Conservation (phyloP, 2,329 filamentous ascomycete species). For the Fusarium musae region DNA sequence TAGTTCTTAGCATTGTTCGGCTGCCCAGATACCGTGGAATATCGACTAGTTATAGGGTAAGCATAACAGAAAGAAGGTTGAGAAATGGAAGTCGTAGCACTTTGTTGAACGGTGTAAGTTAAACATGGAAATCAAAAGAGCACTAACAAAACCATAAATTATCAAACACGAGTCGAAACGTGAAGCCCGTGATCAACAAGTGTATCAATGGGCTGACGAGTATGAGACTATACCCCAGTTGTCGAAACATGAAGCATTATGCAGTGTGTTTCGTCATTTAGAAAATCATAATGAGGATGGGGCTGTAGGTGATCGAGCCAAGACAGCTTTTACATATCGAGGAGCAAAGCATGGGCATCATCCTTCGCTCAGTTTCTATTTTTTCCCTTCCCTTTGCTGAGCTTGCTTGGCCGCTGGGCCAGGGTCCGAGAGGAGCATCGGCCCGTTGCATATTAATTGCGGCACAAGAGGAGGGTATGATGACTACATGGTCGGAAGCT, state of each 20-base stretch:
- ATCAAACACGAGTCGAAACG: not conserved
- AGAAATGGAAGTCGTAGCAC: not conserved
- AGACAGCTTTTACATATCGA: not conserved
- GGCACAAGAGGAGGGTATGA: not conserved
- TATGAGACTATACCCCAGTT: constrained; percentile 10
- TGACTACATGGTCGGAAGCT: not conserved
- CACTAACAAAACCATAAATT: not conserved
- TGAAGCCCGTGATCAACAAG: not conserved
- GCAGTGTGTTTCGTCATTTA: constrained; percentile 22
- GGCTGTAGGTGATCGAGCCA: constrained; percentile 7
- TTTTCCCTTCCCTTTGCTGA: not conserved
- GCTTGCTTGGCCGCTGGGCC: not conserved
- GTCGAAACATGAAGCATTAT: constrained; percentile 34
- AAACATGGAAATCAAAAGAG: not conserved
- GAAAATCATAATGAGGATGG: not conserved
- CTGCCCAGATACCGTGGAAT: not conserved
- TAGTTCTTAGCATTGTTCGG: not conserved
- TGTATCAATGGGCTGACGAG: not conserved
- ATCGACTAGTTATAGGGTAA: not conserved
- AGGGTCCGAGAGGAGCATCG: constrained; percentile 28
- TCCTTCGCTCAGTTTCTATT: not conserved
- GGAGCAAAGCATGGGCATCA: not conserved
- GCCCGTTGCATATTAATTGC: constrained; percentile 38
- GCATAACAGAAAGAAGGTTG: not conserved
- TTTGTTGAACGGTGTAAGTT: not conserved